These are phyloP conservation scores for Penicillium crystallinum DNA, from an alignment of 495 filamentous ascomycete species.

Conservation along the genomic window DNA sequence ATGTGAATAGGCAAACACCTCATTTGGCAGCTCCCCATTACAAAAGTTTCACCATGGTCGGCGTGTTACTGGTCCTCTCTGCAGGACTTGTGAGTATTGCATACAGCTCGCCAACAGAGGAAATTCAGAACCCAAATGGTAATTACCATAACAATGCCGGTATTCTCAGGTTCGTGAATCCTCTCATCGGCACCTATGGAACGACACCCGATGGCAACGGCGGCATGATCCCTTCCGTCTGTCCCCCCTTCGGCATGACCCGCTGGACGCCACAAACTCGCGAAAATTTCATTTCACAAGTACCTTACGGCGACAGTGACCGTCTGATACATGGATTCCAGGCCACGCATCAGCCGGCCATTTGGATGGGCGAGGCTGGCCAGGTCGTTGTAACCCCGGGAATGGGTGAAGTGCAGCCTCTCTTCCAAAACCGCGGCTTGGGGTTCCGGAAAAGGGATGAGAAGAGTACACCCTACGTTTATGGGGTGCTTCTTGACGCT, in stretches of 20 bases:
- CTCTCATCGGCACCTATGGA: slow-evolving; percentile 23
- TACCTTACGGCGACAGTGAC: slow-evolving; percentile 22
- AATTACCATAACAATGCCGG: slow-evolving; percentile 12
- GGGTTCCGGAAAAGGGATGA: slow-evolving; percentile 21
- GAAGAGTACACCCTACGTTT: slow-evolving; percentile 21
- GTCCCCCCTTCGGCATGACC: slow-evolving; percentile 25
- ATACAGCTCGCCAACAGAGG: slow-evolving; percentile 1
- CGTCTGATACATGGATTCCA: slow-evolving; percentile 25
- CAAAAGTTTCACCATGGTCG: background rate
- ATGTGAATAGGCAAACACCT: no score
- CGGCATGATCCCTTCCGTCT: slow-evolving; percentile 26
- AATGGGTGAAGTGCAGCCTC: slow-evolving; percentile 20
- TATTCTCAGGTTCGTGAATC: slow-evolving; percentile 20
- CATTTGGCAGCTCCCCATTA: no score
- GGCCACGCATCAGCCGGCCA: slow-evolving; percentile 26
- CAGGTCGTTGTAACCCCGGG: slow-evolving; percentile 21
- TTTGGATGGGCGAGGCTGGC: slow-evolving; percentile 28
- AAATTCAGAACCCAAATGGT: background rate
- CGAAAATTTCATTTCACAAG: slow-evolving; percentile 28
- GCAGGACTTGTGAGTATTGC: background rate
- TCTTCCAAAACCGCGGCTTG: slow-evolving; percentile 23
- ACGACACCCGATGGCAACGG: slow-evolving; percentile 19
- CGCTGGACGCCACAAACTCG: slow-evolving; percentile 28
- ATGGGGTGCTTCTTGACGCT: slow-evolving; percentile 22
- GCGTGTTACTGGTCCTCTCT: background rate